Evolutionary conservation across 495 filamentous ascomycete species (phyloP).

Genomic region (Hyphodiscus hymeniophilus): DNA sequence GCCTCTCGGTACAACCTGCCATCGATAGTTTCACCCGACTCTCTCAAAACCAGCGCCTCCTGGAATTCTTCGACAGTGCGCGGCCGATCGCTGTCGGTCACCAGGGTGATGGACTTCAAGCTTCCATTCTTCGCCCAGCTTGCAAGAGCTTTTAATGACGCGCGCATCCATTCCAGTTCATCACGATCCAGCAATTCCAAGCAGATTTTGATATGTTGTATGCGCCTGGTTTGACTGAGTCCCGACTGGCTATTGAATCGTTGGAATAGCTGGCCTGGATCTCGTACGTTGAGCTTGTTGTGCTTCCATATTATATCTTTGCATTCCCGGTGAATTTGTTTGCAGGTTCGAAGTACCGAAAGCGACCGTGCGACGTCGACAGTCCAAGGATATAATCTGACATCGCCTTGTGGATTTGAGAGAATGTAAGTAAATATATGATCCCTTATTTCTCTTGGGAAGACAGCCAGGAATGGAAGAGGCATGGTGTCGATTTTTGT

Average conservation of each 20-base stretch:
- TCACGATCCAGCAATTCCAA: slow-evolving; percentile 21
- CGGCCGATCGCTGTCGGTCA: slow-evolving; percentile 13
- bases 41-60: slow-evolving; percentile 12
- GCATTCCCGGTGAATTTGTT: slow-evolving; percentile 19
- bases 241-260: slow-evolving; percentile 4
- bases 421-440: slow-evolving; percentile 21
- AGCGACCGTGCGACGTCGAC: slow-evolving; percentile 20
- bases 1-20: slow-evolving; percentile 13
- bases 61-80: slow-evolving; percentile 15
- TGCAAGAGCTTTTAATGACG: slow-evolving; percentile 7
- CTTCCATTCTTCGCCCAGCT: slow-evolving; percentile 5
- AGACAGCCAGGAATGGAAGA: slow-evolving; percentile 10
- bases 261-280: slow-evolving; percentile 7
- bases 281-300: slow-evolving; percentile 11
- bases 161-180: slow-evolving; percentile 20
- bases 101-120: slow-evolving; percentile 13
- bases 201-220: slow-evolving; percentile 13
- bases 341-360: slow-evolving; percentile 18
- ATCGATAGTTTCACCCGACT: slow-evolving; percentile 13
- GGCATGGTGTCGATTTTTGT: slow-evolving; percentile 2
- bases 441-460: slow-evolving; percentile 23
- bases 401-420: slow-evolving; percentile 9
- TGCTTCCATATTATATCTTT: slow-evolving; percentile 22
- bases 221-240: background rate
- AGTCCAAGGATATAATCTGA: slow-evolving; percentile 18